Conservation (phyloP, 371 early-diverging fungal species). For the Mucor sp. region DNA sequence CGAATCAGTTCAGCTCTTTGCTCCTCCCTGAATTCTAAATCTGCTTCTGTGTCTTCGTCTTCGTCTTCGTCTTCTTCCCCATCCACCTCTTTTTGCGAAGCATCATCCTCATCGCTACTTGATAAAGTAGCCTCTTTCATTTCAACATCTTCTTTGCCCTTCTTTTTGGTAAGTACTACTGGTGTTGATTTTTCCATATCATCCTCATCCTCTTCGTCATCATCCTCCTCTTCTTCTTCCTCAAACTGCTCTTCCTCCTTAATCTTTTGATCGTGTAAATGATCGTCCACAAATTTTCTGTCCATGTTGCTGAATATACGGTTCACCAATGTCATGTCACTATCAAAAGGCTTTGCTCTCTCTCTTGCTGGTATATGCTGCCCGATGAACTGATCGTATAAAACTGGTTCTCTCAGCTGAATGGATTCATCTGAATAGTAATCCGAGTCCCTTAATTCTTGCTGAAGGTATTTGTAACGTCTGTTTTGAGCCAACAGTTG, state of each 20-base stretch:
- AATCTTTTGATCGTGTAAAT: conserved; percentile 30
- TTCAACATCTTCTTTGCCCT: conserved; percentile 9
- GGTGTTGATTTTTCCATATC: conserved; percentile 15
- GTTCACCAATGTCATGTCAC: conserved; percentile 44
- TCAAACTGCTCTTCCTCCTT: conserved; percentile 48
- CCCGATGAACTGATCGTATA: conserved; percentile 54
- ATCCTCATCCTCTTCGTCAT: conserved; percentile 28
- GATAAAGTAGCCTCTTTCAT: conserved; percentile 10
- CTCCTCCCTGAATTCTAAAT: conserved; percentile 27
- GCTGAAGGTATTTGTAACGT: conserved; percentile 43
- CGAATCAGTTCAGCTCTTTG: conserved; percentile 43
- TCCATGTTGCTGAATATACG: conserved; percentile 49
- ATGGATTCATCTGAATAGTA: conserved; percentile 54
- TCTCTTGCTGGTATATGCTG: conserved; percentile 39
- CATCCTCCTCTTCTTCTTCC: conserved; percentile 54
- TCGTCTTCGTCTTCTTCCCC: background rate
- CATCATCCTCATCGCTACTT: background rate
- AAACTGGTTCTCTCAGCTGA: conserved; percentile 45
- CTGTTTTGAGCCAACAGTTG: conserved; percentile 41
- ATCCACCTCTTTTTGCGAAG: background rate
- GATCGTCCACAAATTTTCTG: conserved; percentile 33
- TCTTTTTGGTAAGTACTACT: conserved; percentile 6
- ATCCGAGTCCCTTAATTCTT: conserved; percentile 32
- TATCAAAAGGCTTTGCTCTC: conserved; percentile 33
- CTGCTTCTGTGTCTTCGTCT: conserved; percentile 2